phyloP scores from a whole-genome alignment of 2,329 filamentous ascomycete species.

The Ceratocystis papillata region DNA sequence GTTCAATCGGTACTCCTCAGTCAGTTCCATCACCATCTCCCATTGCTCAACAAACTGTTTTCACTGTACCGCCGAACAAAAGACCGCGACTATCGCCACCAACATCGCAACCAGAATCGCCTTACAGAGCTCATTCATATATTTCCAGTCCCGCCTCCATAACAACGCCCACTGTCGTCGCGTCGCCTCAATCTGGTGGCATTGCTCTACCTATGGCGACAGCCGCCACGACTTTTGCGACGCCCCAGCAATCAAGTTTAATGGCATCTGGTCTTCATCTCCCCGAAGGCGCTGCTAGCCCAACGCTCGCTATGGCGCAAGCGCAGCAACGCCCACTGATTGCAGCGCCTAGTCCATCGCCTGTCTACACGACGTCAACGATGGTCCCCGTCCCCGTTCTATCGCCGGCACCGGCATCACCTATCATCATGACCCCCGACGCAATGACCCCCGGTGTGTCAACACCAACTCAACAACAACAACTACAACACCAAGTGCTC shows the following conservation, averaged over 20 bases:
- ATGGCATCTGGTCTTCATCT: slow-evolving; percentile 25
- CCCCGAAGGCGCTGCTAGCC: slow-evolving; percentile 25
- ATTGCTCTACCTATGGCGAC: slow-evolving; percentile 21
- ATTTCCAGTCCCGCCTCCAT: slow-evolving; percentile 38
- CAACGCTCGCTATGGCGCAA: slow-evolving; percentile 26
- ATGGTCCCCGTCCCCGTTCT: slow-evolving; percentile 26
- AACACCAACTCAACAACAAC: slow-evolving; percentile 17
- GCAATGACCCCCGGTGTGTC: slow-evolving; percentile 19
- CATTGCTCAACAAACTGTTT: slow-evolving; percentile 43
- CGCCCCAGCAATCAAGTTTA: slow-evolving; percentile 20
- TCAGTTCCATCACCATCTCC: slow-evolving; percentile 55
- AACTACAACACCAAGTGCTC: slow-evolving; percentile 15
- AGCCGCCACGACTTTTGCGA: slow-evolving; percentile 20
- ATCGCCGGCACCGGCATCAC: slow-evolving; percentile 22
- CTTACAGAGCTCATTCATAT: slow-evolving; percentile 43
- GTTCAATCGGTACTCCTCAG: slow-evolving; percentile 34
- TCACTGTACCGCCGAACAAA: slow-evolving; percentile 57
- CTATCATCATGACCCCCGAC: slow-evolving; percentile 20
- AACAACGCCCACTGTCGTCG: slow-evolving; percentile 32
- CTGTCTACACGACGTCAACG: slow-evolving; percentile 26
- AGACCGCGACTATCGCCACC: slow-evolving; percentile 60
- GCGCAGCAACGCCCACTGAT: slow-evolving; percentile 22
- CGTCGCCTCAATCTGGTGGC: slow-evolving; percentile 20
- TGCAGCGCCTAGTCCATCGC: slow-evolving; percentile 17
- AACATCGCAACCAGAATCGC: slow-evolving; percentile 55